These are phyloP conservation scores for Macadamia tetraphylla DNA, from an alignment of 164 flowering plant genomes.

Conservation along the genomic window DNA sequence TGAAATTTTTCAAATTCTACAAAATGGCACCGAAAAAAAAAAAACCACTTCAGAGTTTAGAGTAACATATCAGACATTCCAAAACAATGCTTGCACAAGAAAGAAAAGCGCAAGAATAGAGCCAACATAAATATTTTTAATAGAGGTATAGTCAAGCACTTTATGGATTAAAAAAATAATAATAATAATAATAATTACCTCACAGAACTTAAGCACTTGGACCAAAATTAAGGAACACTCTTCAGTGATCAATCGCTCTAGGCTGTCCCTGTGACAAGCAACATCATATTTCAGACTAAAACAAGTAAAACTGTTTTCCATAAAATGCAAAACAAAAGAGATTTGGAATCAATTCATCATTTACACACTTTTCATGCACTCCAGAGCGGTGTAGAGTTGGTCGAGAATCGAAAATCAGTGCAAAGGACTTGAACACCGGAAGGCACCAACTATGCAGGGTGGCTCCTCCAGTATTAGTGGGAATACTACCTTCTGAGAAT, in stretches of 20 bases:
- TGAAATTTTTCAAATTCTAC: no score
- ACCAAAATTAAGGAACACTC: constrained; percentile 41
- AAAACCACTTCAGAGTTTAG: no score
- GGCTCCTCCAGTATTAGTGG: constrained; percentile 29
- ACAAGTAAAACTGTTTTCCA: constrained; percentile 3
- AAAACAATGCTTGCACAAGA: no score
- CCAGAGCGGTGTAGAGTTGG: constrained; percentile 20
- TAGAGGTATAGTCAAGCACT: no score
- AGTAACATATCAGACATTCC: no score
- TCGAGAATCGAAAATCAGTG: constrained; percentile 41
- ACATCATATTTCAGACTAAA: not conserved
- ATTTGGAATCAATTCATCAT: not conserved
- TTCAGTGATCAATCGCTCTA: constrained; percentile 36
- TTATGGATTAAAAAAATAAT: not conserved
- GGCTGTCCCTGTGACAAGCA: constrained; percentile 23
- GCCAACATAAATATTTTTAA: no score
- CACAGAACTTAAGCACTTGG: constrained; percentile 50
- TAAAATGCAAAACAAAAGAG: not conserved
- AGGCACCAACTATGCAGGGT: constrained; percentile 50
- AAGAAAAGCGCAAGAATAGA: no score
- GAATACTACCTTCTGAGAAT: constrained; percentile 24
- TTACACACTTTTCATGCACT: constrained; percentile 44
- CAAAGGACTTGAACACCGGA: constrained; percentile 59
- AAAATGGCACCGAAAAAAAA: no score
- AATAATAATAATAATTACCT: constrained; percentile 37